Conservation (phyloP, 164 flowering plant species). For the Vitis rupestris region DNA sequence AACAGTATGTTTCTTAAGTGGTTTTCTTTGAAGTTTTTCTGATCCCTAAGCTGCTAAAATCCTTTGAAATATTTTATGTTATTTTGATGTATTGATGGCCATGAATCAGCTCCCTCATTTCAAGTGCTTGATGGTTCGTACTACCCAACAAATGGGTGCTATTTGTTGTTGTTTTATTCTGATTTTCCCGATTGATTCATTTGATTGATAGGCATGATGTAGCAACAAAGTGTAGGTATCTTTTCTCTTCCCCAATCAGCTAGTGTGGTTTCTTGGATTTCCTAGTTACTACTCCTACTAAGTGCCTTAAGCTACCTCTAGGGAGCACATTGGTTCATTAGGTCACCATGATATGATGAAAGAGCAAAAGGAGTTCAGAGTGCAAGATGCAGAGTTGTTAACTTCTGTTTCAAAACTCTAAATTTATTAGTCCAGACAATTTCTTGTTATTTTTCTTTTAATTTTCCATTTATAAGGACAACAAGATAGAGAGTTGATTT, state of each 20-base stretch:
- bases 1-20: constrained; percentile 31
- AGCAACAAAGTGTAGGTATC: background rate
- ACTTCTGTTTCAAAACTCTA: too few species aligned
- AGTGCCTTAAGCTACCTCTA: background rate
- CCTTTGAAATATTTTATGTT: background rate
- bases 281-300: background rate
- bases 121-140: background rate
- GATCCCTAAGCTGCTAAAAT: background rate
- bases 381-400: too few species aligned
- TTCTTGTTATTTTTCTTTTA: too few species aligned
- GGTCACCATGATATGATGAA: background rate
- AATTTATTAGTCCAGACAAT: too few species aligned
- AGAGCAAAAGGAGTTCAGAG: too few species aligned
- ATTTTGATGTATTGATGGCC: background rate
- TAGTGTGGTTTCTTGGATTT: background rate
- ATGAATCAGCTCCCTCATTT: background rate
- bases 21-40: too few species aligned
- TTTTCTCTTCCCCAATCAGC: background rate
- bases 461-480: too few species aligned
- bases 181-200: background rate
- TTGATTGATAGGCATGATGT: background rate
- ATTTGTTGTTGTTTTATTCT: background rate
- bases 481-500: too few species aligned
- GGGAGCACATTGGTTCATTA: background rate
- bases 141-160: background rate